Evolutionary conservation across 2,329 filamentous ascomycete species (phyloP).

Genomic region (Xylaria sp.): DNA sequence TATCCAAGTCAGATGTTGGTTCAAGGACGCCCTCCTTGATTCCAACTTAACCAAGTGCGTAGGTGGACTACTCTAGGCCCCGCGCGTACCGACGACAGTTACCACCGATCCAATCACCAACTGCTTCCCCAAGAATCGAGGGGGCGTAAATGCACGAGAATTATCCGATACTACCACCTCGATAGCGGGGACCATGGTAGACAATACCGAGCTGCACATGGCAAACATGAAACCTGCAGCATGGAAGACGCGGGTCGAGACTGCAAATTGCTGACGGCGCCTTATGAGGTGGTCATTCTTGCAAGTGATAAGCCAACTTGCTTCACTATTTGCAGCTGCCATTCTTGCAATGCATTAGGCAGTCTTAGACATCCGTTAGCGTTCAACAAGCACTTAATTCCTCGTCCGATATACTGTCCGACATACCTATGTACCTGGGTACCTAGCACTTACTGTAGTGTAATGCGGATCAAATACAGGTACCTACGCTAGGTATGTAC

Average conservation of each 20-base stretch:
- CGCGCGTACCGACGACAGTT: neutral
- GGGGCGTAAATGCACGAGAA: constrained; percentile 3
- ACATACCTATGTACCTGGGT: no score
- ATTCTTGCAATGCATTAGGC: neutral
- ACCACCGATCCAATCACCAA: neutral
- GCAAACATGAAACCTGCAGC: constrained; percentile 15
- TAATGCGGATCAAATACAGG: constrained; percentile 1
- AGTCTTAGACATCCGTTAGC: neutral
- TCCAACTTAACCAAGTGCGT: neutral
- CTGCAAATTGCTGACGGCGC: neutral
- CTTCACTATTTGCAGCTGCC: neutral
- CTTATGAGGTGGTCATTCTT: neutral
- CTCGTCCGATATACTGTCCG: neutral
- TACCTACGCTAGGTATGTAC: neutral
- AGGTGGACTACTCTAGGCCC: neutral
- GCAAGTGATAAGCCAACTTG: neutral
- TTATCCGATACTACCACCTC: constrained; percentile 5
- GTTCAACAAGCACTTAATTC: constrained; percentile 13
- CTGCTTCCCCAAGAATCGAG: constrained; percentile 7
- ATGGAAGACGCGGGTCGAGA: neutral
- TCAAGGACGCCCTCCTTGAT: neutral
- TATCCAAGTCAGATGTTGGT: neutral
- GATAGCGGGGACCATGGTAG: constrained; percentile 3
- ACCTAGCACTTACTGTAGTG: neutral
- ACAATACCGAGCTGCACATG: constrained; percentile 17